These are phyloP conservation scores for Casuarina equisetifolia DNA, from an alignment of 306 rosid species.

Conservation along the genomic window DNA sequence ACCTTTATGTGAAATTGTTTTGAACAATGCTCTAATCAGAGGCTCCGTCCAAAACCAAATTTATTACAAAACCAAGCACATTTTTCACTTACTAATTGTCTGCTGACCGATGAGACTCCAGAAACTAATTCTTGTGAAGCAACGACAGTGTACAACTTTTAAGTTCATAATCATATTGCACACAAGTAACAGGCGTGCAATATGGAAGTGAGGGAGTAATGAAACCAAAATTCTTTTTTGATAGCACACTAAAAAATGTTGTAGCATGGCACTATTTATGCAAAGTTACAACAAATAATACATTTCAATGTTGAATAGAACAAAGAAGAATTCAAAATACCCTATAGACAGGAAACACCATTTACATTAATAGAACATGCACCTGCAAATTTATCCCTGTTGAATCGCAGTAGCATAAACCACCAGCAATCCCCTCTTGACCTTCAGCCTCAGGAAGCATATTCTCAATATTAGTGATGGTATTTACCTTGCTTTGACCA, in stretches of 20 bases:
- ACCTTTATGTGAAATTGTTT: background rate
- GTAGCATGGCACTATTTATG: background rate
- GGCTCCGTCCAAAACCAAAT: too few species aligned
- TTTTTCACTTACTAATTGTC: too few species aligned
- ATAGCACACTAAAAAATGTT: background rate
- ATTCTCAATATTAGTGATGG: conserved; percentile 52
- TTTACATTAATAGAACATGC: conserved; percentile 7
- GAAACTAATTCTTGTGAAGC: background rate
- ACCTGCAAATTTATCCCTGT: conserved; percentile 89
- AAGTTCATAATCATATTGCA: background rate
- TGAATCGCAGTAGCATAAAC: conserved; percentile 80
- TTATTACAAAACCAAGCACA: too few species aligned
- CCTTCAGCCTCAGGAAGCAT: conserved; percentile 54
- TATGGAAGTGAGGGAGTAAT: too few species aligned
- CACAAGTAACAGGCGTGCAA: background rate
- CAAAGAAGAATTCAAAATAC: background rate
- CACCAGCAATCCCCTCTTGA: conserved; percentile 73
- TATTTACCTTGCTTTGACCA: conserved; percentile 52
- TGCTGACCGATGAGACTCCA: too few species aligned
- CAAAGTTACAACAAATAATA: background rate
- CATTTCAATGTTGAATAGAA: background rate
- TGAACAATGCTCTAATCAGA: too few species aligned
- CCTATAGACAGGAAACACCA: conserved; percentile 6
- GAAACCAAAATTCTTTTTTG: too few species aligned
- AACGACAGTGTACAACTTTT: background rate